phyloP scores from a whole-genome alignment of 2,329 filamentous ascomycete genomes.

The Aspergillus quadricinctus region DNA sequence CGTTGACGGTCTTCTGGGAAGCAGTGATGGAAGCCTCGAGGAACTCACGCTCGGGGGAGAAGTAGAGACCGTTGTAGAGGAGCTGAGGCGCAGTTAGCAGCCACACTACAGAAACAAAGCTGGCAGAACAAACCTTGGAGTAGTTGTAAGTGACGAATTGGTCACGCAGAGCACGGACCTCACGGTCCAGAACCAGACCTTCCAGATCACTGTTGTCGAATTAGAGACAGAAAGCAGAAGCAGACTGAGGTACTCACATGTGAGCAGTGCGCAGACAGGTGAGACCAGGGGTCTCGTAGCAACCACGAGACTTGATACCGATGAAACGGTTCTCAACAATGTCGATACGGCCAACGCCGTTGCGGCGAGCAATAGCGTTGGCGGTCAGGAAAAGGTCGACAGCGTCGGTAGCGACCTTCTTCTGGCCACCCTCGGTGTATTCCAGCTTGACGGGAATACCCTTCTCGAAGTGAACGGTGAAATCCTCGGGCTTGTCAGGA shows the following conservation, averaged over 20 bases:
- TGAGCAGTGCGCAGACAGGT: slow-evolving; percentile 32
- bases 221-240: slow-evolving; percentile 2
- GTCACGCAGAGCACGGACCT: slow-evolving; percentile 65
- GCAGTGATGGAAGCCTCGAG: slow-evolving; percentile 61
- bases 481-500: slow-evolving; percentile 66
- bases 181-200: slow-evolving; percentile 63
- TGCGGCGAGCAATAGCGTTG: slow-evolving; percentile 65
- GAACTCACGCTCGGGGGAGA: slow-evolving; percentile 68
- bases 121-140: slow-evolving; percentile 52
- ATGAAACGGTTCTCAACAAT: slow-evolving; percentile 81
- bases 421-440: slow-evolving; percentile 44
- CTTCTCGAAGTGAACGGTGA: slow-evolving; percentile 68
- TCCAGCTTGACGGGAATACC: slow-evolving; percentile 68
- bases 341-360: slow-evolving; percentile 76
- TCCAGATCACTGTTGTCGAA: slow-evolving; percentile 18
- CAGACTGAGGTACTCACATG: slow-evolving; percentile 25
- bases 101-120: too few species aligned
- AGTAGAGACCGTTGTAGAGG: slow-evolving; percentile 43
- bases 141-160: slow-evolving; percentile 66
- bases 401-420: slow-evolving; percentile 61
- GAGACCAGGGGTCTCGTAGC: slow-evolving; percentile 58
- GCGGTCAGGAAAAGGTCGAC: slow-evolving; percentile 68
- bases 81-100: neutral
- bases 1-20: slow-evolving; percentile 58
- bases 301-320: slow-evolving; percentile 74